phyloP scores from a whole-genome alignment of 306 rosid genomes.

The Quercus robur region DNA sequence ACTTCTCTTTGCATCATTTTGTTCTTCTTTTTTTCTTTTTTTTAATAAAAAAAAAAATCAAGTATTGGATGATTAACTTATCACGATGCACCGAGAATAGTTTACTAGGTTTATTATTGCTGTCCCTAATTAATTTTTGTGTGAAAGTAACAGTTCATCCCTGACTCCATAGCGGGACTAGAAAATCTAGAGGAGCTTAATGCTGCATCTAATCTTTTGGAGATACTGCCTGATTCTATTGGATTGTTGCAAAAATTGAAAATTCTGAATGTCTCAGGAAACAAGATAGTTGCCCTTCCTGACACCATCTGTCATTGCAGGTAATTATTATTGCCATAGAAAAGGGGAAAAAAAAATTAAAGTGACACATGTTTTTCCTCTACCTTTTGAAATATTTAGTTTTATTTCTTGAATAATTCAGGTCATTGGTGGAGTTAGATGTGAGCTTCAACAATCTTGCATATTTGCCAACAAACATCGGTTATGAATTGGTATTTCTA shows the following conservation, averaged over 20 bases:
- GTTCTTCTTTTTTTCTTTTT: not conserved
- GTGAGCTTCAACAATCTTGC: slow-evolving; percentile 74
- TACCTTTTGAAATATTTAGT: not conserved
- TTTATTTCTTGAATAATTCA: slow-evolving; percentile 30
- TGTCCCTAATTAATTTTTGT: slow-evolving; percentile 9
- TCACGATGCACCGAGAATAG: not conserved
- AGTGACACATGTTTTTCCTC: not conserved
- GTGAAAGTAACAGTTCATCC: slow-evolving; percentile 54
- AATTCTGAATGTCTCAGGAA: slow-evolving; percentile 63
- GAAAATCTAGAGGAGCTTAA: slow-evolving; percentile 85
- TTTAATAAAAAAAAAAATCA: no score
- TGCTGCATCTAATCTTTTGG: slow-evolving; percentile 64
- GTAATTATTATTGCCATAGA: slow-evolving; percentile 25
- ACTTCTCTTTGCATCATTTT: not conserved
- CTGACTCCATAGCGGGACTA: slow-evolving; percentile 70
- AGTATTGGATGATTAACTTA: no score
- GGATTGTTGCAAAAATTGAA: slow-evolving; percentile 80
- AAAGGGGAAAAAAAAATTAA: not conserved
- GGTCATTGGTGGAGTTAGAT: slow-evolving; percentile 95
- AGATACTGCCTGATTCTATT: slow-evolving; percentile 72
- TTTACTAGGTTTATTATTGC: slow-evolving; percentile 1
- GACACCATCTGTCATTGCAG: slow-evolving; percentile 83
- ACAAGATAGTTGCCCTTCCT: slow-evolving; percentile 76
- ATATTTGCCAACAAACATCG: slow-evolving; percentile 98
- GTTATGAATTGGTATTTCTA: slow-evolving; percentile 55